These are phyloP conservation scores for Acanthamoeba sp. DNA, from an alignment of 208 protist genomes.

Conservation along the genomic window DNA sequence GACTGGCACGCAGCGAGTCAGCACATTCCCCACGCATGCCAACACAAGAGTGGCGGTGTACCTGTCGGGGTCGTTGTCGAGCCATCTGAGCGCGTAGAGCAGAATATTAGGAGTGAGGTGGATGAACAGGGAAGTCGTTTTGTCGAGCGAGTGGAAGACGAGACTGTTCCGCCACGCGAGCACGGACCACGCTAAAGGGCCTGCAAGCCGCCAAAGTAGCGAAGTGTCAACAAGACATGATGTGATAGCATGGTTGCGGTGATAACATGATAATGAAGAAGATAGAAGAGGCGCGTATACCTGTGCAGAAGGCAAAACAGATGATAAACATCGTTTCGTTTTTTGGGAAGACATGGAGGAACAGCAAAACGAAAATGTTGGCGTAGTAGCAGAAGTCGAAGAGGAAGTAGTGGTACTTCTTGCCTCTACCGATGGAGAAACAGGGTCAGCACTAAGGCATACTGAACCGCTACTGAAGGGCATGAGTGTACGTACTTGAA, in stretches of 20 bases:
- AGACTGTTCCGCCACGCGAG: constrained; percentile 85
- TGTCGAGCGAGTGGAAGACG: constrained; percentile 88
- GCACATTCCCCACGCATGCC: background rate
- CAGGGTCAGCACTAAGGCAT: background rate
- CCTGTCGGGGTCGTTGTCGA: constrained; percentile 31
- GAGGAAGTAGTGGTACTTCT: constrained; percentile 86
- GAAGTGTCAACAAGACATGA: background rate
- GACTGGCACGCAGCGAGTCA: background rate
- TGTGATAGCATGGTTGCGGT: background rate
- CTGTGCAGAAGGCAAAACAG: constrained; percentile 63
- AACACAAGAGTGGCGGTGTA: background rate
- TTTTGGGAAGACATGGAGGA: constrained; percentile 68
- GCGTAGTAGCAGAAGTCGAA: constrained; percentile 83
- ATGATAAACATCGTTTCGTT: background rate
- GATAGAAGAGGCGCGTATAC: constrained; percentile 15
- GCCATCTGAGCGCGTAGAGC: constrained; percentile 78
- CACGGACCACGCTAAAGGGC: constrained; percentile 83
- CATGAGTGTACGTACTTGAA: constrained; percentile 59
- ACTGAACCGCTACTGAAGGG: too few species aligned
- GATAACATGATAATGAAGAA: background rate
- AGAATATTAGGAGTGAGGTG: constrained; percentile 84
- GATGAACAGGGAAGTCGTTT: constrained; percentile 86
- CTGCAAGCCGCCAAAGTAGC: background rate
- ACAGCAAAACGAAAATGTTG: constrained; percentile 70
- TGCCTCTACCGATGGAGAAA: background rate